Conservation (phyloP, 2,329 filamentous ascomycete genomes). For the Lithohypha guttulata region DNA sequence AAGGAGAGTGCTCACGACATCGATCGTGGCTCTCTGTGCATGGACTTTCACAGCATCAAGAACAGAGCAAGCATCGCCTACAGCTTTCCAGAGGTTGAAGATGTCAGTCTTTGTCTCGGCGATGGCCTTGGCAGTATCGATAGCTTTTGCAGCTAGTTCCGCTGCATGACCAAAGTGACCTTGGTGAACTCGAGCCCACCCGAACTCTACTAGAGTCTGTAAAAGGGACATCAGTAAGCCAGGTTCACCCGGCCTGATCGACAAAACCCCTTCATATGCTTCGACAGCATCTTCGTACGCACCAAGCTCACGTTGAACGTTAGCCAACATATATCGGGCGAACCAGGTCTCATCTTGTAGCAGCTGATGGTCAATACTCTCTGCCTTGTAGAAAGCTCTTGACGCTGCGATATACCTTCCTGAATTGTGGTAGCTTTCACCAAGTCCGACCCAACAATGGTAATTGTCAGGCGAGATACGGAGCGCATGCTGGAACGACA, state of each 20-base stretch:
- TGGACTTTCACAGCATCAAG: constrained; percentile 70
- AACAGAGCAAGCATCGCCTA: constrained; percentile 77
- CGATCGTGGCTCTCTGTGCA: constrained; percentile 50
- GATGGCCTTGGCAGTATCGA: constrained; percentile 56
- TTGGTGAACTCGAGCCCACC: constrained; percentile 64
- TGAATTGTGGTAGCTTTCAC: constrained; percentile 94
- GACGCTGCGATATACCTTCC: constrained; percentile 89
- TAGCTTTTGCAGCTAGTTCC: constrained; percentile 56
- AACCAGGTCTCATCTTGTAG: constrained; percentile 73
- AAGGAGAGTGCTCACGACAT: constrained; percentile 48
- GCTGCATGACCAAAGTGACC: constrained; percentile 79
- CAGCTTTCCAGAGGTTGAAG: constrained; percentile 91
- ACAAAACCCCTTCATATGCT: constrained; percentile 64
- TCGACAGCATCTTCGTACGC: constrained; percentile 73
- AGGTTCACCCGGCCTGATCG: constrained; percentile 59
- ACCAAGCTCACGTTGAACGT: constrained; percentile 86
- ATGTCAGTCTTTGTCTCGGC: constrained; percentile 52
- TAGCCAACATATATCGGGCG: constrained; percentile 90
- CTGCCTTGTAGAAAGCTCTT: constrained; percentile 78
- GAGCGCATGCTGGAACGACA: constrained; percentile 82
- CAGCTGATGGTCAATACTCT: constrained; percentile 56
- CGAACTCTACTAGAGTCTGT: constrained; percentile 76
- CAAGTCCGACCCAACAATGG: constrained; percentile 89
- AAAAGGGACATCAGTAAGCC: constrained; percentile 80
- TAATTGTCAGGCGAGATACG: constrained; percentile 78